Conservation (phyloP, 228 moss, liverwort and hornwort species). For the Sphagnum magellanicum region DNA sequence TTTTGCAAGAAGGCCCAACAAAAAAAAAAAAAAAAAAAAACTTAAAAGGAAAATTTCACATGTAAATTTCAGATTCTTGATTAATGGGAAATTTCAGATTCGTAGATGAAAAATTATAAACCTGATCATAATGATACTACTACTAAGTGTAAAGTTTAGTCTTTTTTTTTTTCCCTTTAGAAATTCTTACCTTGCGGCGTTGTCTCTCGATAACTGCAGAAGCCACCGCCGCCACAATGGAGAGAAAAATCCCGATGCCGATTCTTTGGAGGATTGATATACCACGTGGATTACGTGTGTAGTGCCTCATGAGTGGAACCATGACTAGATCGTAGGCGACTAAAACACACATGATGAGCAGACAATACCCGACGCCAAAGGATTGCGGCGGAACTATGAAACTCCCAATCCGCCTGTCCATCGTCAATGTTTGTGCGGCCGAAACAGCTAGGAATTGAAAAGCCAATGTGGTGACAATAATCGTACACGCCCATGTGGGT, state of each 20-base stretch:
- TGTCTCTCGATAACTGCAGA: constrained; percentile 37
- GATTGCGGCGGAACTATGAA: constrained; percentile 35
- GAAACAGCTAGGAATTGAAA: constrained; percentile 45
- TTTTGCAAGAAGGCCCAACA: constrained; percentile 2
- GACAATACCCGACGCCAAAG: constrained; percentile 27
- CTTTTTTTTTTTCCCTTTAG: too few species aligned
- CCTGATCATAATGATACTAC: not conserved
- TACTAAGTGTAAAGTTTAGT: too few species aligned
- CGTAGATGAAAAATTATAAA: not conserved
- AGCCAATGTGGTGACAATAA: constrained; percentile 39
- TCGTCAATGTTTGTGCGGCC: constrained; percentile 40
- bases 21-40: not conserved
- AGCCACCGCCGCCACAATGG: constrained; percentile 20
- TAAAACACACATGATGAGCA: constrained; percentile 31
- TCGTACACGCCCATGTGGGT: constrained; percentile 46
- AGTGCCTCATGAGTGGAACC: constrained; percentile 37
- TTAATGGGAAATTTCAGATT: not conserved
- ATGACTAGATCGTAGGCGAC: constrained; percentile 40
- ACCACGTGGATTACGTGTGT: constrained; percentile 42
- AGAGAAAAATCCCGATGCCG: constrained; percentile 40
- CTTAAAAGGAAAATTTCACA: not conserved
- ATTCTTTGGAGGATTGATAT: constrained; percentile 50
- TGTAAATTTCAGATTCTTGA: not conserved
- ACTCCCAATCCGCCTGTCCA: constrained; percentile 30
- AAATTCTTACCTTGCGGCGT: constrained; percentile 29